Base-by-base conservation (phyloP, 2,329 filamentous ascomycete species). In the Fusarium sp. region DNA sequence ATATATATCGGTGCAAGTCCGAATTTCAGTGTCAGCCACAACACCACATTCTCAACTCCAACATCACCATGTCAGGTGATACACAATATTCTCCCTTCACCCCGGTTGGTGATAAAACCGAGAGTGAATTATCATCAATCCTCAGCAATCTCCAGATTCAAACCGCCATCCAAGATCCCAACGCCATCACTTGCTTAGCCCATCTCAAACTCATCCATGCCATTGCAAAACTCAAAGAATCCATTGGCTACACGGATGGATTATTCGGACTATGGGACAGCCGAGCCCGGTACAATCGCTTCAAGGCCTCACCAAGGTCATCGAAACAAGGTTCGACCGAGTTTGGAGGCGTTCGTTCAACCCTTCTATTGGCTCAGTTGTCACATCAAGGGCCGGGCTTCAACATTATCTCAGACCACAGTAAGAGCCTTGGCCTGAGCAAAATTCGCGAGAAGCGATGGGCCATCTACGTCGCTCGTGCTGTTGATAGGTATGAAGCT, bases 151-250 rank as follows among this genome's bases (percentile, higher is more conserved):
- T 32, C 12, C 25, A 33, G 4, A 11, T 33, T 10, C 25, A 43
- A 38, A n/a, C 25, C 6, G 15, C 57, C 8, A 32, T 38, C n/a
- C 17, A 22, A 14, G 22, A 43, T 15, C 57, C 37, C 10, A 38
- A 15, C 2, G 38, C n/a, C 10, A 20, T 17, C 30, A 47, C 62
- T 22, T 70, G 65, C n/a, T 50, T 70, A 17, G 65, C 61, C 10
- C 92, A 94, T 79, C 85, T 94, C 27, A 92, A 92, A 78, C 84
- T 94, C 3, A 85, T 94, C 1, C 87, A 89, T 57, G 87, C 88
- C 20, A 88, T 94, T 69, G 86, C 91, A 65, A 86, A 86, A 63
- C 81, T 94, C 45, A 89, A 89, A 60, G 88, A 91, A 63, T 84
- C 86, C 14, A 81, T 93, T n/a, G 89, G 88, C 1, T 88, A 87